A percentile compares a stretch with the other conserved stretches of the same genome.
Evolutionary conservation across 805 yeast genomes (phyloP).

Genomic region (Saturnispora sanitii): DNA sequence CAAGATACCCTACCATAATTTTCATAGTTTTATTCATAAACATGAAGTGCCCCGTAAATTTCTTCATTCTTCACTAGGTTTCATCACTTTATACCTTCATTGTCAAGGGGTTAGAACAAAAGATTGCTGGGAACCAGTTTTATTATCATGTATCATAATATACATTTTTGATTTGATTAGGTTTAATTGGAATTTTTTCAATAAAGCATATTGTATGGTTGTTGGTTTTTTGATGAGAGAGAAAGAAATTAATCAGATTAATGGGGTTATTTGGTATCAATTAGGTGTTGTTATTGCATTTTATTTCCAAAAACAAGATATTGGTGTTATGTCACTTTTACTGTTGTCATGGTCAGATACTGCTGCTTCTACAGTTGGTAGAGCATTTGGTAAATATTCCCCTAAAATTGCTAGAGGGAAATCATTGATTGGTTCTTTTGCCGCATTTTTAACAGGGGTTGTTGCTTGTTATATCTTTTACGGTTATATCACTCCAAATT

Average conservation of each 20-base stretch:
- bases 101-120: conserved; percentile 45
- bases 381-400: conserved; percentile 75
- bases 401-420: conserved; percentile 68
- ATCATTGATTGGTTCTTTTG: conserved; percentile 83
- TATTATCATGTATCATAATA: conserved; percentile 44
- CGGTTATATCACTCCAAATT: conserved; percentile 60
- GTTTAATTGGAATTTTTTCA: conserved; percentile 50
- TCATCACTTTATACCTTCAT: conserved; percentile 67
- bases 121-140: conserved; percentile 52
- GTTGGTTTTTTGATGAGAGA: conserved; percentile 84
- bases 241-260: conserved; percentile 58
- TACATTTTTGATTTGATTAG: conserved; percentile 60
- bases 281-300: conserved; percentile 71
- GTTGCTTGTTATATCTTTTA: conserved; percentile 58
- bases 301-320: conserved; percentile 65
- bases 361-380: conserved; percentile 90
- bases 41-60: conserved; percentile 86
- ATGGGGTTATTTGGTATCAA: conserved; percentile 85
- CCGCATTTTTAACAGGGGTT: conserved; percentile 72
- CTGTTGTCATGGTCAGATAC: conserved; percentile 95
- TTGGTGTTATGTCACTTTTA: conserved; percentile 63
- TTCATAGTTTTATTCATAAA: conserved; percentile 31
- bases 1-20: conserved; percentile 22
- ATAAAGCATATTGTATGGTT: conserved; percentile 50
- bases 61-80: conserved; percentile 84